phyloP scores from a whole-genome alignment of 441 rosid species.

The Populus hybrid region DNA sequence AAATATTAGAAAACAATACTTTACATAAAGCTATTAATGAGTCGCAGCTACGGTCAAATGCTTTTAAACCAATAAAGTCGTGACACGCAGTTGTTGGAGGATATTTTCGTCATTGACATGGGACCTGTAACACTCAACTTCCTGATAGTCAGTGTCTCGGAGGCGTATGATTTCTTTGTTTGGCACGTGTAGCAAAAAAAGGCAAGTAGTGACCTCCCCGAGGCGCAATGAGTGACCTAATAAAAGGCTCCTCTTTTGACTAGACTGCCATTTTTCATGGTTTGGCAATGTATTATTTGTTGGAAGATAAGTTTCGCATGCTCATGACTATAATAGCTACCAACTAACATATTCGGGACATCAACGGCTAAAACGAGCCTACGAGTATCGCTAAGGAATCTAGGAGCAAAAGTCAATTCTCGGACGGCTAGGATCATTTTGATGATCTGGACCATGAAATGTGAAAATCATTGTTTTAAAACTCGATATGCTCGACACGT shows the following conservation, averaged over 20 bases:
- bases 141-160: background rate
- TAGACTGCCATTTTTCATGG: background rate
- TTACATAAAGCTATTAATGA: background rate
- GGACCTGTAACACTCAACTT: background rate
- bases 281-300: background rate
- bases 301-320: too few relatives aligned
- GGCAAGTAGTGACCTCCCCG: background rate
- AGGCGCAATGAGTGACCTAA: constrained; percentile 19
- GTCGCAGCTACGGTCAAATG: background rate
- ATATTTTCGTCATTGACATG: background rate
- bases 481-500: too few relatives aligned
- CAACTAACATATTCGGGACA: too few relatives aligned
- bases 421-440: background rate
- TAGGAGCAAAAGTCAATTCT: background rate
- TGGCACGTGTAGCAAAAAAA: background rate
- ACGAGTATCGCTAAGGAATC: too few relatives aligned
- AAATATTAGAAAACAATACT: background rate
- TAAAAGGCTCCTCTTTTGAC: background rate
- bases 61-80: background rate
- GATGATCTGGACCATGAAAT: too few relatives aligned
- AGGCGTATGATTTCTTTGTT: background rate
- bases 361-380: too few relatives aligned
- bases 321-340: too few relatives aligned
- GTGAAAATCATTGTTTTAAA: too few relatives aligned
- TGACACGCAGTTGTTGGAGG: constrained; percentile 1